A percentile compares a stretch with the other conserved stretches of the same genome.
These are phyloP conservation scores for Orbilia blumenaviensis DNA, from an alignment of 2,329 filamentous ascomycete species.

Conservation along the genomic window DNA sequence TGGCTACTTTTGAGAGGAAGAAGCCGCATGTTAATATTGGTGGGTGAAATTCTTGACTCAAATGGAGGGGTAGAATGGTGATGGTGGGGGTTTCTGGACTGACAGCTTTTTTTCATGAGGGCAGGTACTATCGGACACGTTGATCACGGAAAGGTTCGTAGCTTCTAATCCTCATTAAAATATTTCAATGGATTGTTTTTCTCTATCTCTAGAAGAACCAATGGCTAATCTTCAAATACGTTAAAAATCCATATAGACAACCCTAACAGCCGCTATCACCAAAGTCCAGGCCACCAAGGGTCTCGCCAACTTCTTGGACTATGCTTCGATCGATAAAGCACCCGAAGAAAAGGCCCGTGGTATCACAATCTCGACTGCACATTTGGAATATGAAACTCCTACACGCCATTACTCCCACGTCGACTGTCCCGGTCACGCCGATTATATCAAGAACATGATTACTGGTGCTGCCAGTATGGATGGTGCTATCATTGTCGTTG, in stretches of 20 bases:
- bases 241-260: constrained; percentile 75
- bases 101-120: background rate
- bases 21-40: constrained; percentile 99
- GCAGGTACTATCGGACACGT: constrained; percentile 98
- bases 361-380: constrained; percentile 98
- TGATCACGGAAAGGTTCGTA: constrained; percentile 99
- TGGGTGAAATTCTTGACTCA: constrained; percentile 60
- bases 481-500: constrained; percentile 97
- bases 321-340: constrained; percentile 97
- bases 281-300: constrained; percentile 97
- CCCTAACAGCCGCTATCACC: constrained; percentile 96
- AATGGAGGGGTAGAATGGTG: constrained; percentile 17
- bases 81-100: constrained; percentile 51
- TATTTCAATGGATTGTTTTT: background rate
- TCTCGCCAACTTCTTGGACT: constrained; percentile 92
- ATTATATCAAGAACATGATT: constrained; percentile 99
- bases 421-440: constrained; percentile 99
- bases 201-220: background rate
- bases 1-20: constrained; percentile 74
- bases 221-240: background rate
- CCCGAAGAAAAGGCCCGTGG: constrained; percentile 99
- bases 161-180: constrained; percentile 37
- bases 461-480: constrained; percentile 99
- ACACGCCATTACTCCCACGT: constrained; percentile 98
- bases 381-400: constrained; percentile 98